These are phyloP conservation scores for Candida koratica DNA, from an alignment of 805 yeast species.

Conservation along the genomic window DNA sequence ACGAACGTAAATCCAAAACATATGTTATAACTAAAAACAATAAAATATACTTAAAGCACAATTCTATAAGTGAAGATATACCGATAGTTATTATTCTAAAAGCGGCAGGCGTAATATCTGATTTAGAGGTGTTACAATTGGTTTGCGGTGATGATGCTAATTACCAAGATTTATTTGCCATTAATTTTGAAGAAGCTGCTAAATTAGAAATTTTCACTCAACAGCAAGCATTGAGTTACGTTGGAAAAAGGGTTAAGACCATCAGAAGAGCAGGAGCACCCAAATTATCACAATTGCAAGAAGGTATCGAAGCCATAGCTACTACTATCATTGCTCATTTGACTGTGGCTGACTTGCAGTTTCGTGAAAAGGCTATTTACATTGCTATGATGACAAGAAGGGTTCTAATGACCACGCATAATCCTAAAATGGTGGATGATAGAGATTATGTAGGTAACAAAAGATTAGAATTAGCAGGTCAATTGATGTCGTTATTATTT, in stretches of 20 bases:
- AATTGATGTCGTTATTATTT: slow-evolving; percentile 86
- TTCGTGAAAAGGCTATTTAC: slow-evolving; percentile 90
- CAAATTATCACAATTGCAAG: slow-evolving; percentile 75
- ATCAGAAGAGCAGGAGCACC: slow-evolving; percentile 83
- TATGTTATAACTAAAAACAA: slow-evolving; percentile 91
- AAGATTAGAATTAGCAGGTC: slow-evolving; percentile 95
- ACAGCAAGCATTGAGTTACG: slow-evolving; percentile 86
- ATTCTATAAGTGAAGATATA: slow-evolving; percentile 90
- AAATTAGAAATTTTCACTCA: slow-evolving; percentile 83
- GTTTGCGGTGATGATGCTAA: slow-evolving; percentile 88
- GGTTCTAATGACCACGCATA: slow-evolving; percentile 91
- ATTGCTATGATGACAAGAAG: slow-evolving; percentile 96
- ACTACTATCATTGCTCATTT: slow-evolving; percentile 95
- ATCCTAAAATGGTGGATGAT: slow-evolving; percentile 95
- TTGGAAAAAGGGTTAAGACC: slow-evolving; percentile 89
- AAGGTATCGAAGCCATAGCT: slow-evolving; percentile 95
- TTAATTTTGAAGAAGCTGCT: slow-evolving; percentile 92
- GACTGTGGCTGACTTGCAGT: slow-evolving; percentile 77
- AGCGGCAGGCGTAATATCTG: slow-evolving; percentile 93
- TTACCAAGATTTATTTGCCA: slow-evolving; percentile 88
- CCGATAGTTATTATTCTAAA: slow-evolving; percentile 91
- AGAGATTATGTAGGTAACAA: slow-evolving; percentile 98
- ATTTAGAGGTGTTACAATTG: slow-evolving; percentile 86
- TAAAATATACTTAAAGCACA: slow-evolving; percentile 86
- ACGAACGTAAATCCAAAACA: slow-evolving; percentile 95